Evolutionary conservation across 2,329 filamentous ascomycete species (phyloP).

Genomic region (Talaromyces sp.): DNA sequence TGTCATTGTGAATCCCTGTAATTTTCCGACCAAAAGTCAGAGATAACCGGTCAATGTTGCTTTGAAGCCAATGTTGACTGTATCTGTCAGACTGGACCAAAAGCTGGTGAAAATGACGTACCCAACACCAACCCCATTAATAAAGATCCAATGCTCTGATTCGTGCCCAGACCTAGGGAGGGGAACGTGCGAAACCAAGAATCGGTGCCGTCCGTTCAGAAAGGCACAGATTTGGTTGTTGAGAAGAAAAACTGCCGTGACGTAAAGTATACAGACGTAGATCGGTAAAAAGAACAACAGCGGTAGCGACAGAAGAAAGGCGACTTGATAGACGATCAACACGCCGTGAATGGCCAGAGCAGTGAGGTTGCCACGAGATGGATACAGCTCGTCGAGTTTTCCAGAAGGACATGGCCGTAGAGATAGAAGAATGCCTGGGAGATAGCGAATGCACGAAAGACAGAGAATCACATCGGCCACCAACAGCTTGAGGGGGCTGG

Average conservation of each 20-base stretch:
- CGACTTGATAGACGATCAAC: slow-evolving; percentile 55
- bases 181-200: slow-evolving; percentile 32
- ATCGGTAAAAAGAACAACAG: slow-evolving; percentile 31
- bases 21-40: slow-evolving; percentile 67
- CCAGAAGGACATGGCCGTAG: slow-evolving; percentile 49
- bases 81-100: neutral
- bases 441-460: slow-evolving; percentile 24
- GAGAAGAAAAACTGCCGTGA: neutral
- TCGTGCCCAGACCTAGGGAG: slow-evolving; percentile 35
- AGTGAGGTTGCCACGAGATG: slow-evolving; percentile 52
- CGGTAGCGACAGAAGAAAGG: slow-evolving; percentile 59
- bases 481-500: slow-evolving; percentile 34
- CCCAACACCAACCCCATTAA: slow-evolving; percentile 61
- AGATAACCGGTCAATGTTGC: slow-evolving; percentile 65
- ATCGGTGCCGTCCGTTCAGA: slow-evolving; percentile 46
- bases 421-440: slow-evolving; percentile 60
- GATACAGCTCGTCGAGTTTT: slow-evolving; percentile 59
- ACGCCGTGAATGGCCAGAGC: slow-evolving; percentile 55
- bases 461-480: slow-evolving; percentile 36
- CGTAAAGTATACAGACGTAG: slow-evolving; percentile 18
- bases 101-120: slow-evolving; percentile 12
- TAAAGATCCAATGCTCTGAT: slow-evolving; percentile 72
- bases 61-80: slow-evolving; percentile 60
- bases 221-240: slow-evolving; percentile 21
- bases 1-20: slow-evolving; percentile 70